Percentiles rank a stretch among this genome's conserved stretches.
phyloP scores from a whole-genome alignment of 306 rosid species.

The Ziziphus jujuba region DNA sequence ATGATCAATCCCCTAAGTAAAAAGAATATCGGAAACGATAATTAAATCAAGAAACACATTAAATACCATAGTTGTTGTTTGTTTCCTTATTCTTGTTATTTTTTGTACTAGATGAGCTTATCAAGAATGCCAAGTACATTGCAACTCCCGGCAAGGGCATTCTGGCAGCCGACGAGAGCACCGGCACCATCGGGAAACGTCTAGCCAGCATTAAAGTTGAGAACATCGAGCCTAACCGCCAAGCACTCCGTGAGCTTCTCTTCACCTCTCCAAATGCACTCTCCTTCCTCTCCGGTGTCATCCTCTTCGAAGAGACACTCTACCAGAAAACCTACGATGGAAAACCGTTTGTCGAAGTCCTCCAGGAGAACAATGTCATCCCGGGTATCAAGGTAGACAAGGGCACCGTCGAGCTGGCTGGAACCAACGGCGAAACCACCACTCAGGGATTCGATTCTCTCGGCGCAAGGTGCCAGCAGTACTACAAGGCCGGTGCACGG shows the following conservation, averaged over 20 bases:
- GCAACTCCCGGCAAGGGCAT: conserved; percentile 89
- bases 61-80: no score
- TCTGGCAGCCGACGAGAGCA: conserved; percentile 92
- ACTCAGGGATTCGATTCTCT: conserved; percentile 88
- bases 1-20: no score
- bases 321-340: conserved; percentile 72
- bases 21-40: no score
- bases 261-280: conserved; percentile 82
- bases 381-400: conserved; percentile 98
- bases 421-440: conserved; percentile 83
- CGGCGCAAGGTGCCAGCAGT: conserved; percentile 72
- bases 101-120: conserved; percentile 63
- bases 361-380: conserved; percentile 65
- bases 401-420: conserved; percentile 86
- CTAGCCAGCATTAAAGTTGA: conserved; percentile 80
- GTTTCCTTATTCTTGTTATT: no score
- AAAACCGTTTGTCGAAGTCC: conserved; percentile 77
- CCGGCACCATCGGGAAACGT: conserved; percentile 90
- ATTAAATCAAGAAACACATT: no score
- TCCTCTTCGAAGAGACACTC: conserved; percentile 88
- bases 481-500: conserved; percentile 87
- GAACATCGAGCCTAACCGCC: conserved; percentile 82
- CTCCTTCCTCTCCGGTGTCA: conserved; percentile 76
- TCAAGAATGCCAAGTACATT: conserved; percentile 84
- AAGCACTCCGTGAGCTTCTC: conserved; percentile 86